Conservation (phyloP, 139 green algal species). For the Coelastrella sp. region DNA sequence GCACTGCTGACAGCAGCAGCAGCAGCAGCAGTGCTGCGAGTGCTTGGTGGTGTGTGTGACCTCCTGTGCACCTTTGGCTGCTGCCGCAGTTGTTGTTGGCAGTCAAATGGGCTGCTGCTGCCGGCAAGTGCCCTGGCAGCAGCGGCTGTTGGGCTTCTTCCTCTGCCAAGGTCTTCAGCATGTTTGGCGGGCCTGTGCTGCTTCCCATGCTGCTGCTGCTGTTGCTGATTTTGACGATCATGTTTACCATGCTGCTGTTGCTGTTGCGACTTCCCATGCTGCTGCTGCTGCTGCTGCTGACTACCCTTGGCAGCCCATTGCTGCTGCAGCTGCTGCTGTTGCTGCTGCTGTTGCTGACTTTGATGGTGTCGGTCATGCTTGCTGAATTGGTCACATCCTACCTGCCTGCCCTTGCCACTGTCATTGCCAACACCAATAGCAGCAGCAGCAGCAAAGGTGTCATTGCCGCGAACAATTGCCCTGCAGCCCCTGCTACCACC, state of each 20-base stretch:
- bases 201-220: conserved; percentile 1
- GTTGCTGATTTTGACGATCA: background rate
- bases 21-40: background rate
- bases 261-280: background rate
- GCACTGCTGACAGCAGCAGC: background rate
- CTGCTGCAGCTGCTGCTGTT: background rate
- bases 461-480: background rate
- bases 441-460: conserved; percentile 5
- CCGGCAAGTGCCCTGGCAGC: background rate
- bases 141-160: background rate
- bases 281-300: conserved; percentile 25
- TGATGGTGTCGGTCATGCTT: background rate
- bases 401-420: background rate
- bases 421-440: background rate
- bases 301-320: background rate
- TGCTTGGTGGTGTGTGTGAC: background rate
- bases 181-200: background rate
- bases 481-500: background rate
- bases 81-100: background rate
- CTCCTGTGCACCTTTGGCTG: background rate
- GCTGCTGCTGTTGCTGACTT: background rate
- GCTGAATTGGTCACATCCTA: background rate
- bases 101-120: conserved; percentile 18
- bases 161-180: background rate
- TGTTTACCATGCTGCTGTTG: background rate